Base-by-base conservation (phyloP, 768 basidiomycete species). In the Flagelloscypha sp. region DNA sequence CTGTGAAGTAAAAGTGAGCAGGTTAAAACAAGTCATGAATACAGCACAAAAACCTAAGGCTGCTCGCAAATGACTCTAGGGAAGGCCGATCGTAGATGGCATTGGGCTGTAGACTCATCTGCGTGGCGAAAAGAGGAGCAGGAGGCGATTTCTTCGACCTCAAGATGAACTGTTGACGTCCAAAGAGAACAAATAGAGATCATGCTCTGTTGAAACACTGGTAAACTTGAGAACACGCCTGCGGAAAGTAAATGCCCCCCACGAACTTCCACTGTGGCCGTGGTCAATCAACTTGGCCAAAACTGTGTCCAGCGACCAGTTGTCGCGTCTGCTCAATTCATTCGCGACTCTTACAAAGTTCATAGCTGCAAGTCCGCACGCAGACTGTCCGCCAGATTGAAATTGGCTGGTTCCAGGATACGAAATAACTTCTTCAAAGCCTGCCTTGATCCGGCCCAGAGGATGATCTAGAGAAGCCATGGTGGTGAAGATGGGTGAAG, bases 351-450 rank as follows among this genome's bases (percentile, higher is more conserved):
- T 62, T 8, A 70, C 74, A 41, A 76, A 79, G 48, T 82, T 81
- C 48, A 82, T 53, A 2, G 74, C 72, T 16, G 80, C 79, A 17
- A 84, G 61, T 12, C 81, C 81, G 41, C 79, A 83, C 2, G 78
- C 66, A 27, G 79, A 72, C 20, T 54, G 52, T 5, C 66, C 61
- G 8, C 63, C 60, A n/a, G 54, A 55, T 2, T 37, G 43, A 40
- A 79, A 82, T 43, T 81, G 79, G 29, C 78, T 71, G 9, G 71
- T 65, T 12, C 76, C 72, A 5, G 47, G 52, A 41, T 68, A 63
- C 2, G 68, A 72, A 24, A 72, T 59, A 23, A 70, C 56, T 24
- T 52, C 48, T 38, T 62, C 60, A 20, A 55, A 55, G 30, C 58
- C 60, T 5, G 41, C 37, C n/a, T n/a, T n/a, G n/a, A n/a, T n/a